Base-by-base conservation (phyloP, 106 monocot species). In the Chionographis japonica region DNA sequence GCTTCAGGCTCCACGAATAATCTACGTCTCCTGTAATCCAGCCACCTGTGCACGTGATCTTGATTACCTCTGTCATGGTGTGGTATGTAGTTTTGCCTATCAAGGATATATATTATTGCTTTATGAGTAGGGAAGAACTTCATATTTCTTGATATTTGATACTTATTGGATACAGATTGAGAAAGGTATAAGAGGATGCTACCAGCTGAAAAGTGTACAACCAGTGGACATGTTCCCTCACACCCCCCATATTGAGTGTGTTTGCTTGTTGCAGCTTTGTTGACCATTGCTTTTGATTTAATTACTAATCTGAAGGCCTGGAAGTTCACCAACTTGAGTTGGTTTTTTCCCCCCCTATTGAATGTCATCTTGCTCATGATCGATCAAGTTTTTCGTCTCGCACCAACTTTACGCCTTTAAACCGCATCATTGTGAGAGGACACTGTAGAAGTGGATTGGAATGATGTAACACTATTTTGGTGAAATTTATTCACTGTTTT, bases 211-310 rank as follows among this genome's bases (percentile, higher is more conserved):
- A 74, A 78, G 84, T 58, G 72, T 92, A 41, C 89, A 85, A 40
- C 97, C 97, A 17, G 86, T 97, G 3, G 97, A 97, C 67, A 97
- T 97, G 97, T 97, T 97, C 54, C 97, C 97, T 37, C 92, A 97
- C 68, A 97, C 97, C 19, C 92, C 97, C 20, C 97, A 92, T 55
- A 92, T 90, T 19, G 97, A 97, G 61, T 92, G 97, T 68, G 77
- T 97, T 54, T 97, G 92, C 66, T 70, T 90, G 18, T 65, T 92
- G 76, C 89, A 97, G 72, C 86, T 92, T 50, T 58, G 42, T n/a
- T 67, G 57, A 40, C 35, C 18, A 18, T 52, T 40, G 40, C 0
- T 46, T 46, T 46, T 5, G 46, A 6, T 46, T 46, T 46, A 46
- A 10, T 46, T 46, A 10, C 9, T 46, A 46, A 46, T 46, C 9